Percentiles rank a stretch among this genome's conserved stretches.
phyloP scores from a whole-genome alignment of 2,329 filamentous ascomycete species.

The Ceratocystis variospora region DNA sequence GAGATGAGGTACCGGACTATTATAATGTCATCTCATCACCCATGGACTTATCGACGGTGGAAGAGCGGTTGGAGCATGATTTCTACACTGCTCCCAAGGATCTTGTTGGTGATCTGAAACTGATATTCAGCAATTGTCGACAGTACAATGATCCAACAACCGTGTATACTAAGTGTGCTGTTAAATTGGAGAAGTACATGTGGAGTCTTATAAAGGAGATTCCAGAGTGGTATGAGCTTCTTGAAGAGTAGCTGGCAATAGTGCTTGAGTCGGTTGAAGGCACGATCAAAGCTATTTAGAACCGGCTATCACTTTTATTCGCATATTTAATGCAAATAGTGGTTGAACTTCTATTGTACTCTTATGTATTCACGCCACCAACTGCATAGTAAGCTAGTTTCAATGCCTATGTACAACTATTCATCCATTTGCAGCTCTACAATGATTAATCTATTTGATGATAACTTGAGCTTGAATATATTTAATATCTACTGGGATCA shows the following conservation, averaged over 20 bases:
- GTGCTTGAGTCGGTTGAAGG: no score
- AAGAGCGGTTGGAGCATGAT: conserved; percentile 85
- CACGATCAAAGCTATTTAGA: no score
- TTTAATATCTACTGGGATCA: no score
- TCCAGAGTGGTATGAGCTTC: conserved; percentile 60
- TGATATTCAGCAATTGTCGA: conserved; percentile 89
- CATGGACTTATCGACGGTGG: conserved; percentile 95
- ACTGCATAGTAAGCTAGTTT: no score
- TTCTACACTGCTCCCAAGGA: conserved; percentile 84
- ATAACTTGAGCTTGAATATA: no score
- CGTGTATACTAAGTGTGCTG: conserved; percentile 87
- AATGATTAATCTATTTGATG: no score
- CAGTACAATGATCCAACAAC: conserved; percentile 95
- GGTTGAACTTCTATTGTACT: no score
- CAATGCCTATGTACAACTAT: no score
- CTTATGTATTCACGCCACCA: no score
- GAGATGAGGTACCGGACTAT: conserved; percentile 95
- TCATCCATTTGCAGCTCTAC: no score
- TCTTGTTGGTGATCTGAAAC: conserved; percentile 73
- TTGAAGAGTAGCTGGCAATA: neutral
- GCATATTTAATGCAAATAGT: no score
- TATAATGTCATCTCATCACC: conserved; percentile 97
- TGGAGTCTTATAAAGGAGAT: conserved; percentile 84
- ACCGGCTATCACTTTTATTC: no score
- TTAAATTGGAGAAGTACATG: conserved; percentile 88